Base-by-base conservation (phyloP, 2,329 filamentous ascomycete species). In the Nemania sp. region DNA sequence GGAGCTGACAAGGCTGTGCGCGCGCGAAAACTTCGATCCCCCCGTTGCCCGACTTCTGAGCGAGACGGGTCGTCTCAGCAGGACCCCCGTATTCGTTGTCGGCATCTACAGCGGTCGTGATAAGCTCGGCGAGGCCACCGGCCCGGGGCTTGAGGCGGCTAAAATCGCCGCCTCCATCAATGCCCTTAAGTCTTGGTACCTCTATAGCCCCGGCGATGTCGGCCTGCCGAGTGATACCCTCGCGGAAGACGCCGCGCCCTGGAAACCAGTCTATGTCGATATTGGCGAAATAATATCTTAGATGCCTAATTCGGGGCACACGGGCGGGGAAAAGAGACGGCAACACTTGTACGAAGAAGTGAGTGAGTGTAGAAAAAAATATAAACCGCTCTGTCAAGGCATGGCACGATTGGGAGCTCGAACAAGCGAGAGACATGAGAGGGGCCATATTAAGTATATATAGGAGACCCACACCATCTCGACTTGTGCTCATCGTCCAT, bases 31-130 rank as follows among this genome's bases (percentile, higher is more conserved):
- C 71, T 98, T 98, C 80, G 93, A 97, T 74, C 80, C 89, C 8
- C 96, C 96, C 0, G 88, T 98, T 27, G 96, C 96, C 18, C 89
- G 94, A 65, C 87, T 99, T 62, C 87, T 97, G 74, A 93, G 90
- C 75, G 96, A 99, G 84, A 98, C 96, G 3, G 96, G 96, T 78
- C 89, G 96, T 66, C 80, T 87, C 73, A 96, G 92, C 75, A 89
- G 92, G 79, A 92, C 92, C 67, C 95, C 96, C 18, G 96, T 99
- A 18, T 98, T 91, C 77, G 90, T 98, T 32, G 94, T 99, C 15
- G 96, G 95, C 66, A 94, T 99, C 69, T 99, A 92, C 83, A 97
- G 92, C 73, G 96, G 95, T 59, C 85, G 86, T 68, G 94, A 99
- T 79, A 95, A 96, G 86, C 85, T 99, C 49, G 96, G 95, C 64